phyloP scores from a whole-genome alignment of 768 basidiomycete genomes.

The Collybia nuda region DNA sequence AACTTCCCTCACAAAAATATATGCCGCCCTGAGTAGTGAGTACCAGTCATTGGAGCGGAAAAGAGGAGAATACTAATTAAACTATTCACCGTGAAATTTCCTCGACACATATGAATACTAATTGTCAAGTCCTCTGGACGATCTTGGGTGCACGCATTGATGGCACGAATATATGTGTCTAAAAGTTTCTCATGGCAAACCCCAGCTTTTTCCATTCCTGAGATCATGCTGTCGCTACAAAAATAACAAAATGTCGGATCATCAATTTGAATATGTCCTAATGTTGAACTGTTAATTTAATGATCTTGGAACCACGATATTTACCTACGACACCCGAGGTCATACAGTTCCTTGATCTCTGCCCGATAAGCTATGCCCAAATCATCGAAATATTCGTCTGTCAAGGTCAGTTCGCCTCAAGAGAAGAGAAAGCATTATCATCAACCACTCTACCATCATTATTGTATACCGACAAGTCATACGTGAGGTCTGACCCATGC shows the following conservation, averaged over 20 bases:
- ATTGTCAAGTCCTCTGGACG: constrained; percentile 55
- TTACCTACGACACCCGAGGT: constrained; percentile 46
- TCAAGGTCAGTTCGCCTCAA: not conserved
- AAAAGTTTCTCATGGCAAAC: constrained; percentile 65
- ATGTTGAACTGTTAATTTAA: not conserved
- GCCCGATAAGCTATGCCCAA: constrained; percentile 45
- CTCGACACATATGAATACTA: constrained; percentile 62
- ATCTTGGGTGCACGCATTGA: constrained; percentile 53
- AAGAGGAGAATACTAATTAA: constrained; percentile 29
- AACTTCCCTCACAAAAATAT: constrained; percentile 63
- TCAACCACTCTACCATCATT: constrained; percentile 45
- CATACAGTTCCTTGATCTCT: constrained; percentile 48
- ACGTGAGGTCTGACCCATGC: constrained; percentile 58
- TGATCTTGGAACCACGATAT: constrained; percentile 16
- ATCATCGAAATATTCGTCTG: constrained; percentile 54
- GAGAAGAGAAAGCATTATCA: too few species aligned
- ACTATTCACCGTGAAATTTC: constrained; percentile 44
- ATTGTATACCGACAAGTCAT: constrained; percentile 57
- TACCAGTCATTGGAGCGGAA: not conserved
- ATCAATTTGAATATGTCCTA: constrained; percentile 53
- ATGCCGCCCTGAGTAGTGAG: constrained; percentile 32
- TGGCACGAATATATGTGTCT: constrained; percentile 66
- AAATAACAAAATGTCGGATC: constrained; percentile 63
- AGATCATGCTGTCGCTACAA: constrained; percentile 56
- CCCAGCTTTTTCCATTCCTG: constrained; percentile 55